Percentiles rank a stretch among this genome's conserved stretches.
Evolutionary conservation across 352 stramenopile genomes (phyloP).

Genomic region (Peronospora belbahrii): DNA sequence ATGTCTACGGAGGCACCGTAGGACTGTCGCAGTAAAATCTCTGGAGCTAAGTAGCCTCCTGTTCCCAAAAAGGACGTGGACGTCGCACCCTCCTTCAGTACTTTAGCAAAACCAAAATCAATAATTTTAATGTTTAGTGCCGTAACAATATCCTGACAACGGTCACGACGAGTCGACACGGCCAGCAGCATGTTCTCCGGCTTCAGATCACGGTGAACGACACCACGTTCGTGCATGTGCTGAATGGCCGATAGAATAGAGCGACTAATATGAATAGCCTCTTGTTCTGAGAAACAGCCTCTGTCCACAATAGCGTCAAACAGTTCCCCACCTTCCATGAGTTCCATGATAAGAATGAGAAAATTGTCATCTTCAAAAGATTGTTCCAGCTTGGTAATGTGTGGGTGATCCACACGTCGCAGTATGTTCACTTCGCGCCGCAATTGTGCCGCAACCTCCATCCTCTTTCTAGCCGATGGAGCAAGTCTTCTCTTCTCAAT

Average conservation of each 20-base stretch:
- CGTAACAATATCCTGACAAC: slow-evolving; percentile 3
- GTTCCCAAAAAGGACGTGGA: slow-evolving; percentile 75
- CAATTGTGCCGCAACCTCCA: slow-evolving; percentile 51
- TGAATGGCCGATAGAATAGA: slow-evolving; percentile 61
- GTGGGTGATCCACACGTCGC: slow-evolving; percentile 46
- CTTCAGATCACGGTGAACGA: slow-evolving; percentile 72
- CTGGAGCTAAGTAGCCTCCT: slow-evolving; percentile 93
- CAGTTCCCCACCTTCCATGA: slow-evolving; percentile 69
- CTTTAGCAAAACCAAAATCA: slow-evolving; percentile 97
- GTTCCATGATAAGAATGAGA: slow-evolving; percentile 65
- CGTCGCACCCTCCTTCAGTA: slow-evolving; percentile 46
- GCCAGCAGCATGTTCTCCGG: slow-evolving; percentile 70
- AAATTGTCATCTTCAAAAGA: slow-evolving; percentile 63
- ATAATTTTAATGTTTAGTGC: slow-evolving; percentile 93
- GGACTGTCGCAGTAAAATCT: slow-evolving; percentile 93
- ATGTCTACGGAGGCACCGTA: slow-evolving; percentile 95
- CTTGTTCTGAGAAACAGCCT: slow-evolving; percentile 44
- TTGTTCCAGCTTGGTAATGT: slow-evolving; percentile 63
- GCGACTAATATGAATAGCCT: slow-evolving; percentile 43
- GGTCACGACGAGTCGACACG: slow-evolving; percentile 16
- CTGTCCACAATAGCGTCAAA: slow-evolving; percentile 76
- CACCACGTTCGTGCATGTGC: slow-evolving; percentile 63
- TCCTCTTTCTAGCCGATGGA: slow-evolving; percentile 35
- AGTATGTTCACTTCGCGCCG: slow-evolving; percentile 62
- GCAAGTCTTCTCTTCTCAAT: slow-evolving; percentile 64